Conservation (phyloP, 768 basidiomycete species). For the Mycena latifolia region DNA sequence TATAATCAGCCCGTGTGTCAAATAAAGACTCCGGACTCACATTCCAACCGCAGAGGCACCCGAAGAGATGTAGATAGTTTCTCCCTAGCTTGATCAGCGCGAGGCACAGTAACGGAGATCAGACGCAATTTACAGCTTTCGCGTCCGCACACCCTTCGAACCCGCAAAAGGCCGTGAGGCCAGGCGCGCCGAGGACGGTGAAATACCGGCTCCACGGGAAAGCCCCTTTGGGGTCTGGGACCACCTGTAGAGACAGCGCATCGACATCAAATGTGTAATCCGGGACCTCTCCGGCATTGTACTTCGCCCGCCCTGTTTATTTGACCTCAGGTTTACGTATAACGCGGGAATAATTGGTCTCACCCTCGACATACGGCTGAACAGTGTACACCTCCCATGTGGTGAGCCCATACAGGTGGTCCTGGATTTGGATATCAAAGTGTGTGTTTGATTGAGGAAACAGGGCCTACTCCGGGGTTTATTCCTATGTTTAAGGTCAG, state of each 20-base stretch:
- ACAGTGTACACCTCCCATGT: slow-evolving; percentile 40
- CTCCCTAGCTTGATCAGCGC: slow-evolving; percentile 29
- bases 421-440: slow-evolving; percentile 37
- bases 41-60: slow-evolving; percentile 41
- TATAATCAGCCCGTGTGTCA: background rate
- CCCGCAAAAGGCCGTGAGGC: slow-evolving; percentile 45
- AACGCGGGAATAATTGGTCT: background rate
- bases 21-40: slow-evolving; percentile 3
- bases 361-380: slow-evolving; percentile 38
- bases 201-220: slow-evolving; percentile 38
- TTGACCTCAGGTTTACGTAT: background rate
- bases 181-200: slow-evolving; percentile 40
- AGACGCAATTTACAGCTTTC: slow-evolving; percentile 25
- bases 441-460: background rate
- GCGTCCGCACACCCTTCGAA: slow-evolving; percentile 40
- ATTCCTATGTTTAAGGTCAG: slow-evolving; percentile 7
- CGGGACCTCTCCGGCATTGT: slow-evolving; percentile 30
- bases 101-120: background rate
- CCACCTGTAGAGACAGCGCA: slow-evolving; percentile 35
- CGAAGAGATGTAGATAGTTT: slow-evolving; percentile 41
- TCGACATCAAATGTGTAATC: slow-evolving; percentile 40
- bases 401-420: slow-evolving; percentile 47
- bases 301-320: slow-evolving; percentile 31
- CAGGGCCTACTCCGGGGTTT: slow-evolving; percentile 9
- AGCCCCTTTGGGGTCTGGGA: slow-evolving; percentile 39